Evolutionary conservation across 176 grass and related monocot genomes (phyloP), one percentile per base, ranked within the genome.

Genomic region (Pharus latifolius): DNA sequence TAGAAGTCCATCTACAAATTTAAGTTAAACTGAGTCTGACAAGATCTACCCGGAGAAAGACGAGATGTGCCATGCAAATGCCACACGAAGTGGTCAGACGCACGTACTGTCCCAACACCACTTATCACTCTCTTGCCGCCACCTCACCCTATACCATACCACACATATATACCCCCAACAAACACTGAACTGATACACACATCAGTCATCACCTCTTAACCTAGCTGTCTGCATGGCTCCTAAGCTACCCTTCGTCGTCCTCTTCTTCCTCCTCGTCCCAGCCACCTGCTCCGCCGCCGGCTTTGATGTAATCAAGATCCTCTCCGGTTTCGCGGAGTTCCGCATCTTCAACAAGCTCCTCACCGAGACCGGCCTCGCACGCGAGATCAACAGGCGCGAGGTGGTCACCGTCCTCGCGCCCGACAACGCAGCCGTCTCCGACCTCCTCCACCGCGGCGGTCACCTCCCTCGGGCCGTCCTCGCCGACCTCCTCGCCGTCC

Each of bases 361-460:
- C 65, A 27, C 17, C 4, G 49, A 85, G 32, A 84, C 84, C 7
- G 70, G 54, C 18, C 58, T 91, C 0, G 73, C 81, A 45, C 51
- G 41, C 11, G 77, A 60, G 69, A 91, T 96, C 81, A 80, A 85
- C 49, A 3, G n/a, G 1, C 80, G 78, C 10, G 19, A 67, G 49
- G 63, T 67, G 17, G 82, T 85, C 70, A 96, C 87, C 7, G 48
- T 91, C 45, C 76, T 96, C 47, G 91, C 73, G 29, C 29, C 80
- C 26, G 72, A 84, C 77, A 82, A 96, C 74, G 33, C 52, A 10
- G 81, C 77, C 32, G 23, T 73, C 51, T 55, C 58, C 43, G 37
- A 25, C 1, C 17, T 51, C 40, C 44, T 77, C 59, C 15, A 16
- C 40, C 70, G 56, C 44, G 6, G 5, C 2, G 44, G 37, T 28